Evolutionary conservation across 495 filamentous ascomycete species (phyloP), one percentile per base, ranked within the genome.

Genomic region (Lophiotrema nucula): DNA sequence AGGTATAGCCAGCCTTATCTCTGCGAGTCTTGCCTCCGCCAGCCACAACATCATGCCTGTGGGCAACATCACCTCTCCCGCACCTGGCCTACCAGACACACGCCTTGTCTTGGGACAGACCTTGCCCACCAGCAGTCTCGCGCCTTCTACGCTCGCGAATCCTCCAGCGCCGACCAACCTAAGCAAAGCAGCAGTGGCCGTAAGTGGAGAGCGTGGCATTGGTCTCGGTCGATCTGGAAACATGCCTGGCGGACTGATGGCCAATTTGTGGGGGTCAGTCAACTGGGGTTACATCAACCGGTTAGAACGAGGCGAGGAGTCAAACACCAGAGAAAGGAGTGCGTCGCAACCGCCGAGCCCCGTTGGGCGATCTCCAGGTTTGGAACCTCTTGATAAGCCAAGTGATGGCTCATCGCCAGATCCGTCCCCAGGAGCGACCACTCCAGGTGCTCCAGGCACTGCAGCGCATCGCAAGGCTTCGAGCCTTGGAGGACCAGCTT

Each of bases 231-330:
- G 75, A 33, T 76, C 76, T 33, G 87, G 88, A 15, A 79, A 81
- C 2, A 83, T 93, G 77, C 88, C 90, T 0, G 87, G 84, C 54
- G 90, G 88, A 18, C 82, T 95, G 61, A 84, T 95, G 80, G 91
- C 90, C 18, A 97, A 97, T 65, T 76, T 93, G 50, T 97, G 91
- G 91, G 91, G 91, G 41, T 92, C 84, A 72, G 84, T 82, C 33
- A 84, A 90, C 35, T 95, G 89, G 87, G 84, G 87, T 5, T 85
- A 87, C 53, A 75, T 91, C 23, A 89, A 89, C 61, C 79, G 79
- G 13, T 68, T 88, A 16, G 80, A 84, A 59, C 66, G 73, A 37
- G 84, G 85, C 26, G 79, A 83, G 46, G 76, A 78, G 19, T 54
- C 73, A 11, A 45, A 65, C 11, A 16, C 19, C 4, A 39, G 47